Conservation (phyloP, 1,139 yeast species). For the Zygosaccharomyces pseudobailii region DNA sequence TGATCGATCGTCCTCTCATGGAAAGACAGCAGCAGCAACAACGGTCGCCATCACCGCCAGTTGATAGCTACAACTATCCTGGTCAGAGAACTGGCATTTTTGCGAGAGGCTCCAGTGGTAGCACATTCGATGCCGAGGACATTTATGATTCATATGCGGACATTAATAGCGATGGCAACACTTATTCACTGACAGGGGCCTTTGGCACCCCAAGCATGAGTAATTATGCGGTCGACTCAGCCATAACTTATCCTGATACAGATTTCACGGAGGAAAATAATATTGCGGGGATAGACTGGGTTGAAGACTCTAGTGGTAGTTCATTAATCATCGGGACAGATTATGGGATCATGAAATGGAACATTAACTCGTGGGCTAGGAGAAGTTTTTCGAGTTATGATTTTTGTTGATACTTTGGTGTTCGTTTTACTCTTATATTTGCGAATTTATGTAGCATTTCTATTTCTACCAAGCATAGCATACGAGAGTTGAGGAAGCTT, state of each 20-base stretch:
- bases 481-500: too few relatives aligned
- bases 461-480: neutral
- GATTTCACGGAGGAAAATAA: constrained; percentile 37
- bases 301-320: constrained; percentile 38
- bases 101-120: constrained; percentile 5
- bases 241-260: constrained; percentile 10
- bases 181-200: constrained; percentile 11
- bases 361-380: constrained; percentile 48
- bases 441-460: too few relatives aligned
- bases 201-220: constrained; percentile 9
- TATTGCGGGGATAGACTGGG: constrained; percentile 46
- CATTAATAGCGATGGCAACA: constrained; percentile 10
- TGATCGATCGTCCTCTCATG: constrained; percentile 12
- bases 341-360: constrained; percentile 47
- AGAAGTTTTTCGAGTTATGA: constrained; percentile 44
- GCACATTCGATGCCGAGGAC: constrained; percentile 19
- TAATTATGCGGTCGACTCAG: constrained; percentile 9
- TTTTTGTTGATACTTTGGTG: constrained; percentile 20
- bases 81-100: constrained; percentile 12
- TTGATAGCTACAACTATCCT: constrained; percentile 18
- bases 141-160: constrained; percentile 21
- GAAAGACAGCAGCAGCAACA: constrained; percentile 8
- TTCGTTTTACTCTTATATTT: too few relatives aligned
- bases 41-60: neutral
- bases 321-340: constrained; percentile 45